Evolutionary conservation across 139 green algal genomes (phyloP), one percentile per base, ranked within the genome.

Genomic region (Chlamydomonas sphaeroides): DNA sequence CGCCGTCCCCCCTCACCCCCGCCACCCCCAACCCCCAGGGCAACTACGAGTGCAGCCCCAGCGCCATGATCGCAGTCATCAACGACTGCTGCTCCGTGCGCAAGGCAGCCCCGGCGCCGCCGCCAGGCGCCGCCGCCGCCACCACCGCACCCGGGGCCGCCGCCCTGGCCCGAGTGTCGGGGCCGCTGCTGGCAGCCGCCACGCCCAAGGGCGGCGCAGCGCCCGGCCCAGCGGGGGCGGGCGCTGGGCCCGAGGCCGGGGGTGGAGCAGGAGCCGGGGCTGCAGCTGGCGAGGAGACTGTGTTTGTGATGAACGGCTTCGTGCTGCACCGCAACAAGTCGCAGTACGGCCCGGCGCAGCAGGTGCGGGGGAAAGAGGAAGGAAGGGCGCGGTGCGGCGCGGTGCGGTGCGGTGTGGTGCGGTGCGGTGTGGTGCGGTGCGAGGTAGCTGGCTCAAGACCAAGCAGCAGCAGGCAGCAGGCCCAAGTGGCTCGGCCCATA

Each of bases 271-370:
- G 33, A 48, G 63, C 63, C 33, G 63, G 63, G 23, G 69, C 32
- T 48, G 69, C 48, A 10, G 70, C 18, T 14, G 33, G 21, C 26
- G 33, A 3, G 2, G 71, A 51, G 8, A n/a, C n/a, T 17, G 76
- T 67, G 33, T 86, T 86, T 30, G 20, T 74, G 8, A 82, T 90
- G 69, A 87, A 90, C 41, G 86, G 86, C 71, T 86, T 90, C 57
- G 63, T 62, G 30, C 57, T 90, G 65, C 83, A 90, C 72, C 65
- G 78, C 59, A 71, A 63, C 41, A 72, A 81, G 61, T 51, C n/a
- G 41, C 74, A 81, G 74, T 81, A 83, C 57, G 86, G 86, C 8
- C 86, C 86, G 11, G 86, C 86, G 36, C 86, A 90, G 63, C 86
- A 90, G 77, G 84, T 74, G 32, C 5, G 45, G 35, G 65, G 23